A percentile compares a stretch with the other conserved stretches of the same genome.
phyloP scores from a whole-genome alignment of 768 basidiomycete genomes.

The Hypsizygus marmoreus region DNA sequence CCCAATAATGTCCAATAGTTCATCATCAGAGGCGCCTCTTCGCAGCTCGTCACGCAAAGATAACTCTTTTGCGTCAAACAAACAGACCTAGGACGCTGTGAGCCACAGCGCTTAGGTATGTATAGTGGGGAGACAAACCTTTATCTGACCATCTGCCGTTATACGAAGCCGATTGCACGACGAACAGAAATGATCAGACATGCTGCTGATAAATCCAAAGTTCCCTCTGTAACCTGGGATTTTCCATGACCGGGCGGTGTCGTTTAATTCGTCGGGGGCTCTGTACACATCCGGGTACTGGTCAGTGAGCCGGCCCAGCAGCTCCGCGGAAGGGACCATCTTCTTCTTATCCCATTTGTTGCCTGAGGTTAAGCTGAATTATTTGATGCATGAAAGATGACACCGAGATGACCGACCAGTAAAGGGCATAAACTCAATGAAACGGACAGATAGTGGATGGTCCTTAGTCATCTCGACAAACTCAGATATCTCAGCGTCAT shows the following conservation, averaged over 20 bases:
- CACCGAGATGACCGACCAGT: constrained; percentile 54
- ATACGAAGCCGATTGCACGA: constrained; percentile 83
- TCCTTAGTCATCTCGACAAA: constrained; percentile 79
- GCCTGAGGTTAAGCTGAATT: too few relatives aligned
- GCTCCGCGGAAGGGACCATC: constrained; percentile 75
- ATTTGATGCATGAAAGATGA: too few relatives aligned
- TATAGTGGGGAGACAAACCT: constrained; percentile 41
- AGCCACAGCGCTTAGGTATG: background rate
- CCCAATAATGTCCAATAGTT: constrained; percentile 61
- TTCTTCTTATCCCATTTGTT: constrained; percentile 85
- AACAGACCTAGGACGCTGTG: constrained; percentile 63
- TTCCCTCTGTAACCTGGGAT: constrained; percentile 71
- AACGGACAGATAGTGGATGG: constrained; percentile 67
- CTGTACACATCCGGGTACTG: constrained; percentile 56
- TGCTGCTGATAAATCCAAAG: constrained; percentile 89
- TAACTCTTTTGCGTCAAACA: constrained; percentile 84
- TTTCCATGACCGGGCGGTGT: constrained; percentile 80
- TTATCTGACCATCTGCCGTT: constrained; percentile 91
- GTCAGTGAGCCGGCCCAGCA: constrained; percentile 52
- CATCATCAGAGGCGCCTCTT: constrained; percentile 59
- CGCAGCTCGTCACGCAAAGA: constrained; percentile 79
- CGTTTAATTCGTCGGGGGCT: constrained; percentile 66
- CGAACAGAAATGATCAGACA: constrained; percentile 92
- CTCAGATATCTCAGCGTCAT: constrained; percentile 76
- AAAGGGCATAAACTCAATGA: constrained; percentile 96